Evolutionary conservation across 2,329 filamentous ascomycete species (phyloP).

Genomic region (Orbilia ellipsospora): DNA sequence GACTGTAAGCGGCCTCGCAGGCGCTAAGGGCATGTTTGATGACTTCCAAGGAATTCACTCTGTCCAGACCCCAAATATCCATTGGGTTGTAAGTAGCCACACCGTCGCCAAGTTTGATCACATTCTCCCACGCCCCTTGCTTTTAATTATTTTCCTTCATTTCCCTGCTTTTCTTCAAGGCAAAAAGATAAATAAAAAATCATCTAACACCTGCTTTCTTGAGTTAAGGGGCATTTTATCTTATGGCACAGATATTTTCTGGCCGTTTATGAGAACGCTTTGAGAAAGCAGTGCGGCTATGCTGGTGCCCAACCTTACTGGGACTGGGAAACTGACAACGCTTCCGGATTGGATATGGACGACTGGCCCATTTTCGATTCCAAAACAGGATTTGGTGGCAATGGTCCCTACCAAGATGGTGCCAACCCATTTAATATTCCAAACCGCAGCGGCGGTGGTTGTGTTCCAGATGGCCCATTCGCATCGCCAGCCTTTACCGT

Average conservation of each 20-base stretch:
- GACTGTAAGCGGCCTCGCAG: conserved; percentile 40
- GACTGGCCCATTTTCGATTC: conserved; percentile 61
- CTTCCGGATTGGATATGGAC: conserved; percentile 32
- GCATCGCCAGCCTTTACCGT: conserved; percentile 59
- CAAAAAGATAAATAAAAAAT: too few species aligned
- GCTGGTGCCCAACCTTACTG: conserved; percentile 62
- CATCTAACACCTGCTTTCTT: too few species aligned
- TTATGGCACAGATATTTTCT: conserved; percentile 62
- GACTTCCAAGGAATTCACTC: conserved; percentile 56
- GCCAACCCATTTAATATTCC: conserved; percentile 56
- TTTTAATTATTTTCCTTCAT: conserved; percentile 1
- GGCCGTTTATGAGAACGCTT: conserved; percentile 60
- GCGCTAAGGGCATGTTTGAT: conserved; percentile 50
- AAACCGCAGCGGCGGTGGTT: conserved; percentile 59
- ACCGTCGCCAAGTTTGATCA: too few species aligned
- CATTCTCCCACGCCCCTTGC: not conserved
- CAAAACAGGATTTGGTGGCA: conserved; percentile 60
- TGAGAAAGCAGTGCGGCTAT: conserved; percentile 61
- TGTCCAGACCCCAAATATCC: conserved; percentile 47
- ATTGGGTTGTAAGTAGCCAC: conserved; percentile 40
- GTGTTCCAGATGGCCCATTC: conserved; percentile 62
- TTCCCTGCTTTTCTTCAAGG: not conserved
- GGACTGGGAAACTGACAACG: conserved; percentile 61
- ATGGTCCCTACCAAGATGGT: conserved; percentile 27
- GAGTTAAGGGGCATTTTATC: conserved; percentile 60